Evolutionary conservation across 225 moss, liverwort and hornwort genomes (phyloP).

Genomic region (Polytrichum formosum): DNA sequence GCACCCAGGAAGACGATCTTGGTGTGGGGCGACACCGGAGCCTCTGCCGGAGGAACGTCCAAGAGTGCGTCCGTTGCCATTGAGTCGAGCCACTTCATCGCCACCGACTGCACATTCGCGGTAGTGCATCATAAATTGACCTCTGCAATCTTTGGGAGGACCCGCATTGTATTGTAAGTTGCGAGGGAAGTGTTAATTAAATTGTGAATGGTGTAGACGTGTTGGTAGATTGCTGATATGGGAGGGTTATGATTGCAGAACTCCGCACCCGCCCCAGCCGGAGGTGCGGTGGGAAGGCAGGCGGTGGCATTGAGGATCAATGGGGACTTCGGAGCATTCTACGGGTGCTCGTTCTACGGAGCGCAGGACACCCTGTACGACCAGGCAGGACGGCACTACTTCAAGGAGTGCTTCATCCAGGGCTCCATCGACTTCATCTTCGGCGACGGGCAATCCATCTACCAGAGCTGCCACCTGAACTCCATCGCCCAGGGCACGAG

Average conservation of each 20-base stretch:
- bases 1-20: neutral
- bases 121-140: neutral
- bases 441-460: conserved; percentile 46
- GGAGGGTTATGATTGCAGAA: conserved; percentile 24
- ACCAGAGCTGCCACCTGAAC: conserved; percentile 11
- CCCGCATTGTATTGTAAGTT: too few relatives aligned
- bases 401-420: conserved; percentile 48
- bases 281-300: conserved; percentile 49
- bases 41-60: neutral
- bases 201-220: too few relatives aligned
- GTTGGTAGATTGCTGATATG: too few relatives aligned
- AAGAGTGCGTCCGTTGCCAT: conserved; percentile 6
- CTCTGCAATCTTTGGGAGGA: too few relatives aligned
- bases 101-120: neutral
- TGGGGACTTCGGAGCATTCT: conserved; percentile 43
- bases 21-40: neutral
- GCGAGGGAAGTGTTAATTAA: too few relatives aligned
- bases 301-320: conserved; percentile 49
- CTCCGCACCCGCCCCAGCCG: conserved; percentile 30
- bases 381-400: conserved; percentile 49
- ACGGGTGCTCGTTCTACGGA: conserved; percentile 29
- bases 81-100: conserved; percentile 4
- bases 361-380: conserved; percentile 64
- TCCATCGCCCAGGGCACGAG: neutral
- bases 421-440: conserved; percentile 68